Evolutionary conservation across 2,329 filamentous ascomycete genomes (phyloP), one percentile per base, ranked within the genome.

Genomic region (Verticillium nonalfalfae): DNA sequence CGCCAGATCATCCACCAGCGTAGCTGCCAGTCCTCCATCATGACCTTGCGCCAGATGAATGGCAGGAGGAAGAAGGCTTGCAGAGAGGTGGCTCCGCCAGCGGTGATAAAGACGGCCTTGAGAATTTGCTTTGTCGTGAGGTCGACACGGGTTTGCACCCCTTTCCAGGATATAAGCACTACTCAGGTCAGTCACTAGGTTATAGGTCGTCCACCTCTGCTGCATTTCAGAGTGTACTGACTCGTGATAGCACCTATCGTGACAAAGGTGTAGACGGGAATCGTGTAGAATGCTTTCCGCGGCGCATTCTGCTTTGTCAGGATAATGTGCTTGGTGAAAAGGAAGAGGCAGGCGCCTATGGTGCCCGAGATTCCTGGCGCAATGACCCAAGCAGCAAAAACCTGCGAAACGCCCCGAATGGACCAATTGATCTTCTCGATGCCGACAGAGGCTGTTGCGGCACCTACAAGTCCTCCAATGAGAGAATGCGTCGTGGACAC

Each of bases 401-500:
- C 74, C 57, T 75, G 73, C 1, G 72, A 71, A 9, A 76, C 74
- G 1, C 75, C 75, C 9, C 65, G 56, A 67, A 71, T 73, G 7
- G 71, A 72, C 75, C 75, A 77, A 60, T 72, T 75, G 36, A 77
- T 67, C 55, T 74, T 71, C 0, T 56, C 26, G 35, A 74, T 72
- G 6, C 75, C 75, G 11, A 77, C 70, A 1, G 72, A 71, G 0
- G 74, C 75, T 0, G 71, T 72, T 2, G 72, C 75, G 0, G 74
- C 70, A 11, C 75, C 75, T 0, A 77, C 69, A 1, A 77, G 45
- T 1, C 75, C 75, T 4, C 75, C 80, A 45, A 82, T 77, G 45
- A 83, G 77, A 59, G 78, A 81, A 68, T 83, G 80, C 0, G 82
- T 85, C 2, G 82, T 84, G 3, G 79, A 82, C 4, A 85, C 79